Base-by-base conservation (phyloP, 2,329 filamentous ascomycete genomes). In the Aspergillus carbonarius region DNA sequence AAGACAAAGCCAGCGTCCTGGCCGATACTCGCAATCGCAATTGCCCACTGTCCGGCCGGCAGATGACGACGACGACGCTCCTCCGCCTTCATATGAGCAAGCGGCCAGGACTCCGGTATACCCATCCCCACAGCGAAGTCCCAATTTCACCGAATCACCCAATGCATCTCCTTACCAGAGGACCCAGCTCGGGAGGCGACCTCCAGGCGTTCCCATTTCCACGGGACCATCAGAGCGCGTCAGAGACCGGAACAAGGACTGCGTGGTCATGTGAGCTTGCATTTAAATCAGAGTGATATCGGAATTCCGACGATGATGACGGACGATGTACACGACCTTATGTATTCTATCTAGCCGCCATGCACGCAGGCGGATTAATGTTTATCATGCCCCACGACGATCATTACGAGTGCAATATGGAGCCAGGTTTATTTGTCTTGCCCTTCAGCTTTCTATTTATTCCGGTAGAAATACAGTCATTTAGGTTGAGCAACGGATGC, bases 61-160 rank as follows among this genome's bases (percentile, higher is more conserved):
- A 65, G 49, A 76, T 35, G 75, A 65, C 53, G 79, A 83, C 53
- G 79, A 83, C 23, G 81, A 86, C 27, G 82, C 79, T 0, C 85
- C 85, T 1, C 86, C 85, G 1, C 87, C 87, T 4, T 82, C 82
- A 0, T 90, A 90, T 66, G 87, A 89, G 70, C 85, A 88, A 70
- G 84, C 85, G 17, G 81, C 85, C 0, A 81, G 76, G 13, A 79
- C 80, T 44, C 79, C 80, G n/a, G 79, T 79, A 2, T 88, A 87
- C 62, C 74, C 80, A 17, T 82, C 83, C 1, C 81, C 83, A 0
- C 66, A 68, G 13, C 69, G 74, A 51, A 78, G 78, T 56, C 69
- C 78, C 0, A 64, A 65, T 54, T 39, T 70, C 68, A 37, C 73
- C 59, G 57, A 64, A 71, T 12, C 54, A 8, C 55, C 66, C n/a